These are phyloP conservation scores for Diutina ranongensis DNA, from an alignment of 1,139 yeast species.

Conservation along the genomic window DNA sequence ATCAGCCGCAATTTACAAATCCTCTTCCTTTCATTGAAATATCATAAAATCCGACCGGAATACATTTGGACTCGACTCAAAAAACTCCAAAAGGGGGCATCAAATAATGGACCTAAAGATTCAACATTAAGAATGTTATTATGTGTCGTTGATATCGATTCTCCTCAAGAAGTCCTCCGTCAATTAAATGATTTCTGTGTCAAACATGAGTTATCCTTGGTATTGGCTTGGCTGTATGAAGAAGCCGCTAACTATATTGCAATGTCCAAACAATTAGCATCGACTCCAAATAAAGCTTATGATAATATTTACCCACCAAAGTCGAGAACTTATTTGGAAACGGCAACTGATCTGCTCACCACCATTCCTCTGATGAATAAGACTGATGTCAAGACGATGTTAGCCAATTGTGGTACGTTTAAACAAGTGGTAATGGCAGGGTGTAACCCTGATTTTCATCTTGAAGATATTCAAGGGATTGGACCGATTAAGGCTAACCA, in stretches of 20 bases:
- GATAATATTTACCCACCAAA: not conserved
- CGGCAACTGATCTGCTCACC: constrained; percentile 19
- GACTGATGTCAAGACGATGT: constrained; percentile 44
- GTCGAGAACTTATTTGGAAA: not conserved
- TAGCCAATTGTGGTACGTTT: constrained; percentile 42
- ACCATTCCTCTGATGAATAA: constrained; percentile 43
- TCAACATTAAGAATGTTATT: constrained; percentile 50
- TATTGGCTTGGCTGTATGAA: constrained; percentile 71
- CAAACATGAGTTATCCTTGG: constrained; percentile 56
- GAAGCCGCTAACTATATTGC: constrained; percentile 79
- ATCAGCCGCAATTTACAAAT: constrained; percentile 58
- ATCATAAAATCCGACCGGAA: constrained; percentile 82
- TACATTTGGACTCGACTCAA: constrained; percentile 65
- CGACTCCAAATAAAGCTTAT: not conserved
- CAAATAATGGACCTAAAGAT: constrained; percentile 14
- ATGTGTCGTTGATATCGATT: constrained; percentile 69
- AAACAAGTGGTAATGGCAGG: constrained; percentile 31
- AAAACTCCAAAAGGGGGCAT: constrained; percentile 27
- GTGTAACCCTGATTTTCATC: constrained; percentile 16
- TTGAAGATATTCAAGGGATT: constrained; percentile 37
- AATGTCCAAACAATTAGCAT: constrained; percentile 1
- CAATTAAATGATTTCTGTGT: constrained; percentile 63
- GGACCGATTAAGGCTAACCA: constrained; percentile 42
- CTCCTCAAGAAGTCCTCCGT: constrained; percentile 56
- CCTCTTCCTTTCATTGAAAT: constrained; percentile 64